Evolutionary conservation across 805 yeast species (phyloP).

Genomic region (Starmerella gropengiesseri): DNA sequence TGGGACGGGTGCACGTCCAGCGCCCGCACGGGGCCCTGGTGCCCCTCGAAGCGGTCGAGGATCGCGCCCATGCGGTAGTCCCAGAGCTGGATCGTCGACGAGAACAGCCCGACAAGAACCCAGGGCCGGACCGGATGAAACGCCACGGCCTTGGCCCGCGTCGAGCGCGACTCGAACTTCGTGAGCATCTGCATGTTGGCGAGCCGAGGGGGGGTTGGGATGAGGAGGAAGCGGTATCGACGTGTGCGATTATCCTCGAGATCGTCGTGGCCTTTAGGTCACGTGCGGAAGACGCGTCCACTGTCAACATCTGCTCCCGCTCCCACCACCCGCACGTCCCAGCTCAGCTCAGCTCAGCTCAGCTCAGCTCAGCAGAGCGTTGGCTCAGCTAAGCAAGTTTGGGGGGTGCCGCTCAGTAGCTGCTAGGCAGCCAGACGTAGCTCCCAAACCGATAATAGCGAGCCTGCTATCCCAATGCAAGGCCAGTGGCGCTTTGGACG

Average conservation of each 20-base stretch:
- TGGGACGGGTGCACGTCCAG: slow-evolving; percentile 96
- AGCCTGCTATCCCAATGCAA: no score
- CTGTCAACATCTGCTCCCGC: neutral
- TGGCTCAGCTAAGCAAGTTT: no score
- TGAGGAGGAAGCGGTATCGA: neutral
- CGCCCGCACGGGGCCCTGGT: slow-evolving; percentile 95
- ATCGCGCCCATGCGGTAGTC: slow-evolving; percentile 98
- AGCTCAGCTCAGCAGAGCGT: no score
- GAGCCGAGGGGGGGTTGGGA: slow-evolving; percentile 4
- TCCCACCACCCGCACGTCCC: neutral
- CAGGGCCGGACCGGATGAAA: slow-evolving; percentile 93
- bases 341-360: no score
- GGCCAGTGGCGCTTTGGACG: no score
- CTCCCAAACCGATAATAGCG: no score
- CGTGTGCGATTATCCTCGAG: slow-evolving; percentile 1
- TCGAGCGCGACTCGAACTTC: slow-evolving; percentile 91
- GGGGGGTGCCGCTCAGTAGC: no score
- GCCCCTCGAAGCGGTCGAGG: slow-evolving; percentile 93
- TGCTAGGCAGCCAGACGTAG: no score
- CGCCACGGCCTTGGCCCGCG: slow-evolving; percentile 95
- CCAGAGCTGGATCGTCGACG: slow-evolving; percentile 99
- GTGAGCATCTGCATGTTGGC: slow-evolving; percentile 24
- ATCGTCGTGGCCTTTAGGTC: slow-evolving; percentile 3
- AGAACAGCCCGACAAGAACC: slow-evolving; percentile 88
- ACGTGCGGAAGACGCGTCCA: slow-evolving; percentile 2